These are phyloP conservation scores for Venturia effusa DNA, from an alignment of 2,329 filamentous ascomycete genomes.

Conservation along the genomic window DNA sequence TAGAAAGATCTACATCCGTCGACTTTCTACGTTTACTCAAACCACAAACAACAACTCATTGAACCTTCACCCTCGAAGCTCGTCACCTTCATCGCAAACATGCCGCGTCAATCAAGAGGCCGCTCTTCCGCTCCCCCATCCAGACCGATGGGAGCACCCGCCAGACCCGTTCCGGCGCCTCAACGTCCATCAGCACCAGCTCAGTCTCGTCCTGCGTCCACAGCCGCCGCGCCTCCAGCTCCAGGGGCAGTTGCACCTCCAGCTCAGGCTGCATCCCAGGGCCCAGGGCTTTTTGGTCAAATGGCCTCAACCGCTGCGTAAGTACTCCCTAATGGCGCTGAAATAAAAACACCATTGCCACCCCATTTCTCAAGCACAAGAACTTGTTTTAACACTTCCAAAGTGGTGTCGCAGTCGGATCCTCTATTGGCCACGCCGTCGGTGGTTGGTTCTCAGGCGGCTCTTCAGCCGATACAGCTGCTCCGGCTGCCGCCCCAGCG, in stretches of 20 bases:
- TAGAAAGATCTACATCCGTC: neutral
- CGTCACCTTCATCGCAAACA: constrained; percentile 19
- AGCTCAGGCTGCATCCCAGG: constrained; percentile 40
- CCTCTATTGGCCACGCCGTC: constrained; percentile 88
- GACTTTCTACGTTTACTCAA: neutral
- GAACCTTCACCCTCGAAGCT: neutral
- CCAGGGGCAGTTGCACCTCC: constrained; percentile 37
- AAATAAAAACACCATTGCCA: neutral
- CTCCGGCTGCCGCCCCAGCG: constrained; percentile 32
- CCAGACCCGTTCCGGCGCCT: constrained; percentile 59
- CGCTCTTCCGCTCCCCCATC: constrained; percentile 27
- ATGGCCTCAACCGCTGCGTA: constrained; percentile 98
- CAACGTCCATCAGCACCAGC: constrained; percentile 33
- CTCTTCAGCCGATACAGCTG: constrained; percentile 44
- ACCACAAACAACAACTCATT: neutral
- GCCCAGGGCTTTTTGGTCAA: constrained; percentile 84
- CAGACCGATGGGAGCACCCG: constrained; percentile 19
- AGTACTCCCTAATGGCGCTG: constrained; percentile 27
- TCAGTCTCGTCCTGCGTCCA: constrained; percentile 41
- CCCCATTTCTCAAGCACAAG: neutral
- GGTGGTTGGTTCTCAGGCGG: constrained; percentile 78
- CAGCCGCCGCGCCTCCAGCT: constrained; percentile 30
- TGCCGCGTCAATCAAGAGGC: constrained; percentile 39
- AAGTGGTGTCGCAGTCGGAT: constrained; percentile 94
- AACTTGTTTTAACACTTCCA: neutral